These are phyloP conservation scores for Stagonosporopsis cucurbitacearum DNA, from an alignment of 2,329 filamentous ascomycete genomes.

Conservation along the genomic window DNA sequence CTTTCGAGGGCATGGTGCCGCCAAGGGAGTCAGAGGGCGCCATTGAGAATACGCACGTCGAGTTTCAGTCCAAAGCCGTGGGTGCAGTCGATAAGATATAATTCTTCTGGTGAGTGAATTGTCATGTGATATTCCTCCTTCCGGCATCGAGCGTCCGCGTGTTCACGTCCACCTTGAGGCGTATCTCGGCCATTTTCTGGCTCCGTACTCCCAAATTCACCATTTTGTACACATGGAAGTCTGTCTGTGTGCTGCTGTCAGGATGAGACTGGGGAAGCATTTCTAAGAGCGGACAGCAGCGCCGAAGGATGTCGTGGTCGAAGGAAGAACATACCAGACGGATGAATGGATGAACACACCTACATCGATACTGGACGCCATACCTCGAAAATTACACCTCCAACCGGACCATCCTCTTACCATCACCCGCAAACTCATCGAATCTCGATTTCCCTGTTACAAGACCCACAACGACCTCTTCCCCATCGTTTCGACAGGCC, in stretches of 20 bases:
- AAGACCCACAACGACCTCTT: conserved; percentile 78
- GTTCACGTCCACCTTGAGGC: conserved; percentile 1
- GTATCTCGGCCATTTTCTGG: conserved; percentile 11
- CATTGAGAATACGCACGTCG: conserved; percentile 14
- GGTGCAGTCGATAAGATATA: conserved; percentile 31
- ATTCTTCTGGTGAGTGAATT: conserved; percentile 42
- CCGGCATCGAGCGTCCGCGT: background rate
- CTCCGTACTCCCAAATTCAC: conserved; percentile 2
- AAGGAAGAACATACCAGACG: conserved; percentile 67
- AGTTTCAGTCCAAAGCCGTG: conserved; percentile 21
- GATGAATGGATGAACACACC: conserved; percentile 90
- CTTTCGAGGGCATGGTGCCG: conserved; percentile 31
- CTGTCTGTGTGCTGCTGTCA: background rate
- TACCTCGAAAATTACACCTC: conserved; percentile 84
- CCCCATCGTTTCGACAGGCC: conserved; percentile 80
- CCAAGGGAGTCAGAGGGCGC: conserved; percentile 20
- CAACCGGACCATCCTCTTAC: conserved; percentile 86
- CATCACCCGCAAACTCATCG: conserved; percentile 91
- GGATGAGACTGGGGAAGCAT: background rate
- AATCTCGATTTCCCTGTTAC: conserved; percentile 83
- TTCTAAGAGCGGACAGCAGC: conserved; percentile 18
- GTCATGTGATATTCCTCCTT: conserved; percentile 38
- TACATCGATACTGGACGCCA: conserved; percentile 72
- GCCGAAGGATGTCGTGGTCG: conserved; percentile 59
- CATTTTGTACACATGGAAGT: background rate